phyloP scores from a whole-genome alignment of 2,329 filamentous ascomycete species.

The Alternaria gansuensis region DNA sequence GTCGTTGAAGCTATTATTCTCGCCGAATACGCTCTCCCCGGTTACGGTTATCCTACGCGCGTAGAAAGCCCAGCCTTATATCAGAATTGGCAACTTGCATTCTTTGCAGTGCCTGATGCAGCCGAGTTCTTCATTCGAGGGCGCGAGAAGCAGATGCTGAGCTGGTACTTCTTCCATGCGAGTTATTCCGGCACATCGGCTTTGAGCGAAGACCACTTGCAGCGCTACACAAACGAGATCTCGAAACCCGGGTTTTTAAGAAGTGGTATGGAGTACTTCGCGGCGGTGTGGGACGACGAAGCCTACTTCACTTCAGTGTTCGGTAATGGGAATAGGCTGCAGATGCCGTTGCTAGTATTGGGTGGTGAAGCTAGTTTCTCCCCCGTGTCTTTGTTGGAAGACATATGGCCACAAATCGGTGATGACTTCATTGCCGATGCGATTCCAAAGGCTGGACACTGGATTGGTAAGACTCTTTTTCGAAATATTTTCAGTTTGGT shows the following conservation, averaged over 20 bases:
- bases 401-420: neutral
- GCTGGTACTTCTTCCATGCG: conserved; percentile 60
- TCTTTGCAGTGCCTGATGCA: conserved; percentile 59
- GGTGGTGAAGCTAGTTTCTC: conserved; percentile 2
- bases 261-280: conserved; percentile 55
- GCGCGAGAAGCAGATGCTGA: conserved; percentile 55
- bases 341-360: neutral
- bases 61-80: conserved; percentile 55
- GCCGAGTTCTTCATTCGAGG: conserved; percentile 59
- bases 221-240: conserved; percentile 54
- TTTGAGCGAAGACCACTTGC: conserved; percentile 53
- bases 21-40: neutral
- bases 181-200: conserved; percentile 54
- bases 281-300: neutral
- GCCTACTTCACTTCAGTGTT: neutral
- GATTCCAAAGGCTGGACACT: conserved; percentile 6
- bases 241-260: conserved; percentile 44
- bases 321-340: neutral
- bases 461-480: neutral
- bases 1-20: neutral
- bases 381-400: neutral
- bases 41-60: neutral
- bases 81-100: conserved; percentile 47
- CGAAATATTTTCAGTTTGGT: neutral
- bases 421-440: neutral